A percentile compares a stretch with the other conserved stretches of the same genome.
Conservation (phyloP, 2,329 filamentous ascomycete species). For the Scedosporium minutisporum region DNA sequence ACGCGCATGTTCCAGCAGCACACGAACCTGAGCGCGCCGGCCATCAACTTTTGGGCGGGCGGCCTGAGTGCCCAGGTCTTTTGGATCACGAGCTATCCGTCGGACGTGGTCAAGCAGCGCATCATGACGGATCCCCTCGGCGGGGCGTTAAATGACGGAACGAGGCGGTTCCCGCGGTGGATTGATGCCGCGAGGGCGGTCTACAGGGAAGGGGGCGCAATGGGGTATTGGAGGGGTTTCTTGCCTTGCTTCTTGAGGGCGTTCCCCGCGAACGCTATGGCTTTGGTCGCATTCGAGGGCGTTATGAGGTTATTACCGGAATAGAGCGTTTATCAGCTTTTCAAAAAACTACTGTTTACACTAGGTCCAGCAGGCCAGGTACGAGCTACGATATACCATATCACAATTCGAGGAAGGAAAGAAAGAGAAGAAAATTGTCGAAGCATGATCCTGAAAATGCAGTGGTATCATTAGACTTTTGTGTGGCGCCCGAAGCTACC, state of each 20-base stretch:
- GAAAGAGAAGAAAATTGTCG: neutral
- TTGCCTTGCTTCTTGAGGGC: conserved; percentile 86
- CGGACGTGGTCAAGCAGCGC: conserved; percentile 88
- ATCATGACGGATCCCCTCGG: conserved; percentile 94
- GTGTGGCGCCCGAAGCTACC: neutral
- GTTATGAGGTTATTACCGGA: conserved; percentile 63
- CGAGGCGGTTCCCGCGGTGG: conserved; percentile 64
- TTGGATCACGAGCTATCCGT: conserved; percentile 87
- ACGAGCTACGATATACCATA: neutral
- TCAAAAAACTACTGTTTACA: no score
- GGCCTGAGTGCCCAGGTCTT: conserved; percentile 89
- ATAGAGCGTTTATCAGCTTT: neutral
- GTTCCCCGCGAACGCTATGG: conserved; percentile 93
- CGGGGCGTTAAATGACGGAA: conserved; percentile 55
- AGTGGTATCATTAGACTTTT: conserved; percentile 6
- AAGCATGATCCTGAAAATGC: conserved; percentile 2
- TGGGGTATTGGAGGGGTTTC: conserved; percentile 88
- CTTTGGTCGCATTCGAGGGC: conserved; percentile 84
- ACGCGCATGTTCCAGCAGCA: conserved; percentile 55
- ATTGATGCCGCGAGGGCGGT: conserved; percentile 68
- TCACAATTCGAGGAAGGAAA: neutral
- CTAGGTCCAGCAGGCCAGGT: neutral
- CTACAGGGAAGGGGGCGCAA: conserved; percentile 64
- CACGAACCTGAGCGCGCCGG: conserved; percentile 64
- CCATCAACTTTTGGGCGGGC: conserved; percentile 94